Base-by-base conservation (phyloP, 148 eudicot species). In the Heliamphora exappendiculata region DNA sequence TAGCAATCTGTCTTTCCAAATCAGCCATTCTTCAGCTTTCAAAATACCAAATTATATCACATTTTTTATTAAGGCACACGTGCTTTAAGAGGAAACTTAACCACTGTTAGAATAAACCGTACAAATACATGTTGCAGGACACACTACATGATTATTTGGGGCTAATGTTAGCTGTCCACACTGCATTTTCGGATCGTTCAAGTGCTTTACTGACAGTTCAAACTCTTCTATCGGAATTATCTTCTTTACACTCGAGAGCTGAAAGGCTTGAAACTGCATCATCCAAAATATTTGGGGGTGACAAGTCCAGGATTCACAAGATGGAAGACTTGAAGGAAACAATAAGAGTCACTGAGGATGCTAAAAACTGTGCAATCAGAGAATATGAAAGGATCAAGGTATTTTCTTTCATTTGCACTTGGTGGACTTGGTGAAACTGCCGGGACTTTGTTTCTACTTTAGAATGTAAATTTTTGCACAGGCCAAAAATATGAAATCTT, bases 361-460 rank as follows among this genome's bases (percentile, higher is more conserved):
- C 96, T 41, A 95, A 95, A 80, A 87, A 81, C 76, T 86, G 88
- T 84, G 97, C 97, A 26, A 80, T 87, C 79, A 85, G 81, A 81
- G 93, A 93, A 81, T 95, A 95, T 73, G 93, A 86, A 67, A 86
- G 91, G 78, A 95, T 95, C 80, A 95, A 95, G 96, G 98, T 95
- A 90, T 69, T 50, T n/a, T 47, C 36, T 1, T 64, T 60, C 57
- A 59, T 34, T 78, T 75, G 19, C 34, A 16, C 12, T 57, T 59
- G 0, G 1, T 54, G n/a, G 51, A 60, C 22, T 2, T 45, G n/a
- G 4, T 74, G 54, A 28, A 28, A 59, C 68, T 24, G 53, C 26
- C 24, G 37, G 28, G 68, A n/a, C 10, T 75, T 75, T 70, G 37
- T 39, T 17, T 45, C 9, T 39, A 20, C 36, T 16, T 6, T 16